Evolutionary conservation across 192 early-diverging fungal species (phyloP), one percentile per base, ranked within the genome.

Genomic region (Coemansia aciculifera): DNA sequence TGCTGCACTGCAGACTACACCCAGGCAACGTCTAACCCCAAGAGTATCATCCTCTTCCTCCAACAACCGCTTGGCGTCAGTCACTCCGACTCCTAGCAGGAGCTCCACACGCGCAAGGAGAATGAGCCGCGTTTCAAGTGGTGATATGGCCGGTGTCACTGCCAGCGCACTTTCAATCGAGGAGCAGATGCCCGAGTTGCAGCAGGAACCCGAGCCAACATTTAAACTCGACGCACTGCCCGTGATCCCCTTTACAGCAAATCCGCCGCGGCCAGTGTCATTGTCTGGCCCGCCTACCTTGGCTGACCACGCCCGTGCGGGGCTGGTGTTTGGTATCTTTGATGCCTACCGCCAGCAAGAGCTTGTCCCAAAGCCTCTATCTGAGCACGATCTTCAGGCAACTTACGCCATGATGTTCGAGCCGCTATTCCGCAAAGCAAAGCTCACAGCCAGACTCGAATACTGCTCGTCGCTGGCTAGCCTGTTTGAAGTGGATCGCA

Each of bases 401-500:
- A 46, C 57, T 24, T 46, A 68, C 27, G 69, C 61, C 6, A 51
- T 39, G 6, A 73, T 42, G 32, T 64, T 74, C n/a, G 72, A 77
- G 66, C 74, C 79, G 12, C 64, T 82, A 21, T 71, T 57, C 34
- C 68, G 66, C 63, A 77, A 76, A 52, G 74, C 79, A 4, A 66
- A 73, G 62, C 75, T 82, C 21, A 66, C 64, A 0, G 79, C 79
- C 4, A 64, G 79, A 8, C 72, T 77, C 23, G 79, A 82, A 12
- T 82, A 82, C 52, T 82, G 79, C 24, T 62, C 68, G 11, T 66
- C 79, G 31, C 59, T 82, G 12, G 37, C 64, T 19, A 59, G 65
- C 21, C 40, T 82, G 61, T 82, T 82, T 66, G 79, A 82, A 21
- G 71, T 68, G 17, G 79, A 82, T 63, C 67, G 59, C n/a, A 34